A percentile compares a stretch with the other conserved stretches of the same genome.
Conservation (phyloP, 352 stramenopile species). For the Phytophthora pluvialis region DNA sequence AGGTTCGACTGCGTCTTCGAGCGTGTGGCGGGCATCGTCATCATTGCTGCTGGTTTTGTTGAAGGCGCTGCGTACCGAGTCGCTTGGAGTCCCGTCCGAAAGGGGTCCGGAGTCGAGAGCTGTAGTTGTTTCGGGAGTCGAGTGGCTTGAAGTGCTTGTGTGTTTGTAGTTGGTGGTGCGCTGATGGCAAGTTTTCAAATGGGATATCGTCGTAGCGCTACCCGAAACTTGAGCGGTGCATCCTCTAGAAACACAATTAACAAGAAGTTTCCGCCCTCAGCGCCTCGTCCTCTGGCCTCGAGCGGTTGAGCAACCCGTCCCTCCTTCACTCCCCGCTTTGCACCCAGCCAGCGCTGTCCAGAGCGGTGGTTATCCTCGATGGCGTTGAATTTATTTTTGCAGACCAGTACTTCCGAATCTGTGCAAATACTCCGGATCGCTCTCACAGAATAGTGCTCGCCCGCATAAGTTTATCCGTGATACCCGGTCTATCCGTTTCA, state of each 20-base stretch:
- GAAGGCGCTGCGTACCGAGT: slow-evolving; percentile 11
- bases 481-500: too few relatives aligned
- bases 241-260: slow-evolving; percentile 10
- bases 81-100: slow-evolving; percentile 10
- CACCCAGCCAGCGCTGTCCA: background rate
- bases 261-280: slow-evolving; percentile 7
- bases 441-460: background rate
- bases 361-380: slow-evolving; percentile 16
- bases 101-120: background rate
- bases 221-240: too few relatives aligned
- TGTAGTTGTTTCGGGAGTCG: background rate
- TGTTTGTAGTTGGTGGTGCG: background rate
- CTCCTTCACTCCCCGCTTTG: slow-evolving; percentile 4
- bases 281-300: slow-evolving; percentile 16
- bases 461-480: too few relatives aligned
- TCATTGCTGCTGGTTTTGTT: slow-evolving; percentile 1
- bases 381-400: slow-evolving; percentile 25
- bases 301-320: slow-evolving; percentile 7
- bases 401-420: slow-evolving; percentile 13
- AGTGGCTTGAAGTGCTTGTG: background rate
- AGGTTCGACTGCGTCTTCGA: slow-evolving; percentile 34
- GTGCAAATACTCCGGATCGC: slow-evolving; percentile 8
- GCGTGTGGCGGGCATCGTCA: slow-evolving; percentile 33
- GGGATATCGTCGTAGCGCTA: slow-evolving; percentile 14
- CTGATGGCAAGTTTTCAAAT: slow-evolving; percentile 20